Conservation (phyloP, 306 rosid species). For the Prunus davidiana region DNA sequence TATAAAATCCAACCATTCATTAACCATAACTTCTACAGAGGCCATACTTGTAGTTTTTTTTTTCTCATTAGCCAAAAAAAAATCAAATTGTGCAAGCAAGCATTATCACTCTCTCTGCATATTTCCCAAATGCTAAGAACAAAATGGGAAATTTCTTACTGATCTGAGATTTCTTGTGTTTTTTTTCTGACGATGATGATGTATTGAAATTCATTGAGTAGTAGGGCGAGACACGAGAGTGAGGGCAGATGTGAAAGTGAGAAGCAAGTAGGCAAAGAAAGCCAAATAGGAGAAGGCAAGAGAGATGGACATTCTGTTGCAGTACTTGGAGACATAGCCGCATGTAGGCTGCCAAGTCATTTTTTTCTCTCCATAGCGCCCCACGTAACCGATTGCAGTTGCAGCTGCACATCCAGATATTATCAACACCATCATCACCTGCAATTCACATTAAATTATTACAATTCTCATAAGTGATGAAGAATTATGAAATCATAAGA, state of each 20-base stretch:
- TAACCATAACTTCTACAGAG: background rate
- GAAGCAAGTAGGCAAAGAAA: conserved; percentile 47
- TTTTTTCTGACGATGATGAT: background rate
- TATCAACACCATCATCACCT: conserved; percentile 53
- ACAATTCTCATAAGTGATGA: no score
- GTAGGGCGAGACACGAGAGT: conserved; percentile 19
- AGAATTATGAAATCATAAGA: no score
- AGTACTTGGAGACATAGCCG: conserved; percentile 46
- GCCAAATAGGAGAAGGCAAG: conserved; percentile 48
- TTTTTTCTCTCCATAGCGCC: conserved; percentile 50
- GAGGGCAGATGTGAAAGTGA: conserved; percentile 40
- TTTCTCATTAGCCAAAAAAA: no score
- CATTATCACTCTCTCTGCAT: background rate
- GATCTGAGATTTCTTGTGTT: background rate
- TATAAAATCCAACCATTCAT: background rate
- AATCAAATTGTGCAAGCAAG: no score
- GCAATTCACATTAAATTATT: background rate
- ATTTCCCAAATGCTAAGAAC: background rate
- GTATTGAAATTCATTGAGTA: background rate
- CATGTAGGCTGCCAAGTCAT: conserved; percentile 55
- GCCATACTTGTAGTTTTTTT: background rate
- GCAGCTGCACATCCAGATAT: conserved; percentile 71
- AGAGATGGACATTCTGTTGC: conserved; percentile 42
- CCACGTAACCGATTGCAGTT: conserved; percentile 61
- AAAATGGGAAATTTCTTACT: background rate